Evolutionary conservation across 179 eudicot species (phyloP).

Genomic region (Silene noctiflora): DNA sequence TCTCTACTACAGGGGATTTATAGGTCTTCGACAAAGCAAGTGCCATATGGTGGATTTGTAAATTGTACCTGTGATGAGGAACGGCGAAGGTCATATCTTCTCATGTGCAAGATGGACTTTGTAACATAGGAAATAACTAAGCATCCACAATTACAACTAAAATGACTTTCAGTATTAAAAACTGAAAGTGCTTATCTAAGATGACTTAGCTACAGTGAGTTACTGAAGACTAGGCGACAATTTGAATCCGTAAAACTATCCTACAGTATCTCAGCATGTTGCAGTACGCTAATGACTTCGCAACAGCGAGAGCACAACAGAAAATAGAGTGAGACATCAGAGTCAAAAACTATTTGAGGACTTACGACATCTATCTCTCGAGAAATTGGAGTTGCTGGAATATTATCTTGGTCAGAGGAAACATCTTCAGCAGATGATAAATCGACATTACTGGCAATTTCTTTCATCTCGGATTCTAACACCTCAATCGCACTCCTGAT

Average conservation of each 20-base stretch:
- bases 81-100: not conserved
- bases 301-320: too few relatives aligned
- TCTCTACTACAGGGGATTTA: slow-evolving; percentile 75
- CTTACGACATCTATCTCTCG: slow-evolving; percentile 53
- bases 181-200: too few relatives aligned
- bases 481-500: slow-evolving; percentile 90
- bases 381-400: slow-evolving; percentile 27
- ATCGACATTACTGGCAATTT: slow-evolving; percentile 25
- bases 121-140: not conserved
- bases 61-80: slow-evolving; percentile 42
- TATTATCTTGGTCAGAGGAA: slow-evolving; percentile 39
- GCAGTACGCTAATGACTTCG: too few relatives aligned
- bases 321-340: not conserved
- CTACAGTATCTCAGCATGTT: too few relatives aligned
- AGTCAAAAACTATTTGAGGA: slow-evolving; percentile 4
- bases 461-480: slow-evolving; percentile 65
- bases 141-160: not conserved
- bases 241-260: too few relatives aligned
- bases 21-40: slow-evolving; percentile 81
- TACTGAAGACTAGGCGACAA: too few relatives aligned
- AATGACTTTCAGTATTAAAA: too few relatives aligned
- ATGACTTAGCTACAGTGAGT: too few relatives aligned
- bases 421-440: slow-evolving; percentile 28
- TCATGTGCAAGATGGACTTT: not conserved
- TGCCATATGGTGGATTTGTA: slow-evolving; percentile 87